Percentiles rank a stretch among this genome's conserved stretches.
Conservation (phyloP, 176 grass and related monocot genomes). For the Cenchrus purpureus region DNA sequence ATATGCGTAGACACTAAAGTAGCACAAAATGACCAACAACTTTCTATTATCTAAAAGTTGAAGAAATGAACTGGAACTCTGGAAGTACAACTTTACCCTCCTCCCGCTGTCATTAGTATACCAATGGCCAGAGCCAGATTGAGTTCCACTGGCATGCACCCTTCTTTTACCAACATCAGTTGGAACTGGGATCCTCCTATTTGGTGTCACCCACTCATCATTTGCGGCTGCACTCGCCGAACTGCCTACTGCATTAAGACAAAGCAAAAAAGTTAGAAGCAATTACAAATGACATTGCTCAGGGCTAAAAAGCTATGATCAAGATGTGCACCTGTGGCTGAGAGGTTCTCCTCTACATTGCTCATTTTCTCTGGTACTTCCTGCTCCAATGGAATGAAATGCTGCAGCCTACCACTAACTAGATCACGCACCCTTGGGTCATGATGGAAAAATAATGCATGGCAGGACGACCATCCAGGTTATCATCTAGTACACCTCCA, state of each 20-base stretch:
- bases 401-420: slow-evolving; percentile 56
- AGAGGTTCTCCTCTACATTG: slow-evolving; percentile 43
- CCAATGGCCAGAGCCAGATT: slow-evolving; percentile 91
- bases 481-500: slow-evolving; percentile 28
- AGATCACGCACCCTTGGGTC: slow-evolving; percentile 65
- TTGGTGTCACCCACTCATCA: slow-evolving; percentile 45
- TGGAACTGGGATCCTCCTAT: slow-evolving; percentile 40
- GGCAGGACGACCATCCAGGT: slow-evolving; percentile 51
- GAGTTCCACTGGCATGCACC: slow-evolving; percentile 55
- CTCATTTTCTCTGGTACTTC: slow-evolving; percentile 41
- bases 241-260: slow-evolving; percentile 46
- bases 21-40: slow-evolving; percentile 1
- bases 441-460: slow-evolving; percentile 72
- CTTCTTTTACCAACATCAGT: slow-evolving; percentile 75
- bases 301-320: neutral
- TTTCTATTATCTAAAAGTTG: neutral
- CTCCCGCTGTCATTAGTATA: slow-evolving; percentile 68
- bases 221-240: slow-evolving; percentile 32
- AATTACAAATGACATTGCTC: slow-evolving; percentile 26
- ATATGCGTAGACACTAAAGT: slow-evolving; percentile 2
- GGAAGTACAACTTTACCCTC: slow-evolving; percentile 55
- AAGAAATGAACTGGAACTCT: slow-evolving; percentile 1
- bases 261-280: slow-evolving; percentile 9
- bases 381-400: slow-evolving; percentile 69
- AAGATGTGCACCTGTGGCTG: slow-evolving; percentile 38